These are phyloP conservation scores for Leccinellum luteum DNA, from an alignment of 768 basidiomycete species.

Conservation along the genomic window DNA sequence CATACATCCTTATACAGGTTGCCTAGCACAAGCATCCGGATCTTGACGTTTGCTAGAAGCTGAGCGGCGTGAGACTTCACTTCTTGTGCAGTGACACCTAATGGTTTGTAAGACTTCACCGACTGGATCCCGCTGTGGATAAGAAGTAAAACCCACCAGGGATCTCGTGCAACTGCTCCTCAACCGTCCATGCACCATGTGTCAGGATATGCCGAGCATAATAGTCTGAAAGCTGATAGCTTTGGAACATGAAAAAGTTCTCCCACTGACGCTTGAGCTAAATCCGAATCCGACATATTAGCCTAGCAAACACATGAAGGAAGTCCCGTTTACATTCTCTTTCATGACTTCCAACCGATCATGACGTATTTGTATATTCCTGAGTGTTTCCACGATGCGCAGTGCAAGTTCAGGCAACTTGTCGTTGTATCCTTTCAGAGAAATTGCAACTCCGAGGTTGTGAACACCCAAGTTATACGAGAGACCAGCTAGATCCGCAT, in stretches of 20 bases:
- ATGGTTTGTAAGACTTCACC: background rate
- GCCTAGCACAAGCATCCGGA: slow-evolving; percentile 76
- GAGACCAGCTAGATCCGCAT: slow-evolving; percentile 89
- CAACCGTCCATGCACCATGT: slow-evolving; percentile 69
- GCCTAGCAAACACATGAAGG: background rate
- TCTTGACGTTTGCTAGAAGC: slow-evolving; percentile 61
- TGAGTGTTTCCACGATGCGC: slow-evolving; percentile 68
- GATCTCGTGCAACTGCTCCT: slow-evolving; percentile 77
- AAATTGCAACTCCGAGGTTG: slow-evolving; percentile 63
- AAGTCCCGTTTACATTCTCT: slow-evolving; percentile 60
- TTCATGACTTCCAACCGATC: slow-evolving; percentile 78
- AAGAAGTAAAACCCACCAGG: slow-evolving; percentile 47
- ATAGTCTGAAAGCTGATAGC: slow-evolving; percentile 76
- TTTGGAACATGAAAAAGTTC: slow-evolving; percentile 86
- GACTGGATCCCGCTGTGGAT: background rate
- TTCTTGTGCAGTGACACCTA: slow-evolving; percentile 72
- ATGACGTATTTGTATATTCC: slow-evolving; percentile 58
- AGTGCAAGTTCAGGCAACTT: slow-evolving; percentile 75
- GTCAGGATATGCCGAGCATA: slow-evolving; percentile 70
- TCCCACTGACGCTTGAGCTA: slow-evolving; percentile 77
- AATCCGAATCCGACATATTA: background rate
- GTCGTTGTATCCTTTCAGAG: slow-evolving; percentile 87
- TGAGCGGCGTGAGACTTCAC: slow-evolving; percentile 58
- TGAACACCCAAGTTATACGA: slow-evolving; percentile 64
- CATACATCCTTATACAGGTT: slow-evolving; percentile 83